phyloP scores from a whole-genome alignment of 2,329 filamentous ascomycete species.

The Cercospora berteroae region DNA sequence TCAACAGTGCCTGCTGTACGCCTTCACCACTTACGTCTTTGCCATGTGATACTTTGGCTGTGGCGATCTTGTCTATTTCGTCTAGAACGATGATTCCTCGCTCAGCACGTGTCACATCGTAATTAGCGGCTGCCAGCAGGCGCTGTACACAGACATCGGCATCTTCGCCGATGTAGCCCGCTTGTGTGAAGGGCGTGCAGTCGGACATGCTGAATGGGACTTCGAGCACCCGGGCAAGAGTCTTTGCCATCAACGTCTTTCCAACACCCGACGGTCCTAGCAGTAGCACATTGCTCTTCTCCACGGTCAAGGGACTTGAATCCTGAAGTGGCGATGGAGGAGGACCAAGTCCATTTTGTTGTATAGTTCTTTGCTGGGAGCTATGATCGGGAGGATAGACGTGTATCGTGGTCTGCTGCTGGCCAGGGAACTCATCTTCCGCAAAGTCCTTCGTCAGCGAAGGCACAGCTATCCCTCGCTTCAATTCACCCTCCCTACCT shows the following conservation, averaged over 20 bases:
- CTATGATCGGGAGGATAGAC: constrained; percentile 13
- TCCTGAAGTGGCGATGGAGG: constrained; percentile 50
- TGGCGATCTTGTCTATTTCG: constrained; percentile 96
- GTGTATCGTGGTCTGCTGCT: constrained; percentile 52
- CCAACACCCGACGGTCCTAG: constrained; percentile 92
- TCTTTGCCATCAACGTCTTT: constrained; percentile 94
- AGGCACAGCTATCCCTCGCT: constrained; percentile 36
- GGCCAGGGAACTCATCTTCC: constrained; percentile 62
- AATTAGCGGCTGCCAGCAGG: constrained; percentile 84
- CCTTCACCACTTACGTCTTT: constrained; percentile 95
- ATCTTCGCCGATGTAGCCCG: constrained; percentile 96
- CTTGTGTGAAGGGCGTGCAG: constrained; percentile 93
- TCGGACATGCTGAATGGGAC: constrained; percentile 95
- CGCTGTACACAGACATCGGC: constrained; percentile 94
- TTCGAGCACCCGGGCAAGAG: constrained; percentile 85
- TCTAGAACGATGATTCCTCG: constrained; percentile 93
- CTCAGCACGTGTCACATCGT: constrained; percentile 79
- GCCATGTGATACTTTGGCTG: constrained; percentile 79
- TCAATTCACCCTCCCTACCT: constrained; percentile 52
- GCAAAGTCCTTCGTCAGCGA: constrained; percentile 35
- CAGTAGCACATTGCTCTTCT: constrained; percentile 92
- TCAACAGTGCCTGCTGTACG: constrained; percentile 90
- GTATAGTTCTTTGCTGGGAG: constrained; percentile 20
- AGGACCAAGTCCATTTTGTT: constrained; percentile 24
- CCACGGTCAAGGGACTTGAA: constrained; percentile 67